Conservation (phyloP, 2,329 filamentous ascomycete genomes). For the Hysterium pulicare region DNA sequence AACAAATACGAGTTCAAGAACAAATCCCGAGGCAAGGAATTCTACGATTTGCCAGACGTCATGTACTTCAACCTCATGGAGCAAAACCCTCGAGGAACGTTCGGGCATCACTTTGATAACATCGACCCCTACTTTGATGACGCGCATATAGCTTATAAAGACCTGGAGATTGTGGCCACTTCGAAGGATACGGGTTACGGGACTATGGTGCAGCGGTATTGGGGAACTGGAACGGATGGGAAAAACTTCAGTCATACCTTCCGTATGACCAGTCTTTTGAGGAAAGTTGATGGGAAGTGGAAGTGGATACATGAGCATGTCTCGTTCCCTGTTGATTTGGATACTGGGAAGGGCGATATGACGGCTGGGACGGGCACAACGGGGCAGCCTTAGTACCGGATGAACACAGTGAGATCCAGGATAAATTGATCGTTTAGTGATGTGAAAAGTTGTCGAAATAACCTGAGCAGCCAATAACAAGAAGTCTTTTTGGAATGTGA, state of each 20-base stretch:
- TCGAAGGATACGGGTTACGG: background rate
- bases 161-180: slow-evolving; percentile 1
- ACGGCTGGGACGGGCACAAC: background rate
- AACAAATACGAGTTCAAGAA: slow-evolving; percentile 1
- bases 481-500: no score
- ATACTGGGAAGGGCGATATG: slow-evolving; percentile 1
- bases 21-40: background rate
- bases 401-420: no score
- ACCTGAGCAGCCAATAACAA: no score
- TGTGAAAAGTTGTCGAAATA: no score
- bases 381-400: no score
- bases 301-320: slow-evolving; percentile 2
- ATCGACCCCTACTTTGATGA: background rate
- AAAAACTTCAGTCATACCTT: slow-evolving; percentile 1
- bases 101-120: slow-evolving; percentile 1
- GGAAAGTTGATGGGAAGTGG: slow-evolving; percentile 2
- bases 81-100: background rate
- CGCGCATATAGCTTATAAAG: slow-evolving; percentile 1
- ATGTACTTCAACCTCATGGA: slow-evolving; percentile 4
- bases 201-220: background rate
- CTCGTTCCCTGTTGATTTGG: slow-evolving; percentile 2
- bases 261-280: background rate
- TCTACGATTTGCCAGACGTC: slow-evolving; percentile 1
- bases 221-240: background rate
- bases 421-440: no score